Evolutionary conservation across 2,329 filamentous ascomycete genomes (phyloP).

Genomic region (Fusarium poae): DNA sequence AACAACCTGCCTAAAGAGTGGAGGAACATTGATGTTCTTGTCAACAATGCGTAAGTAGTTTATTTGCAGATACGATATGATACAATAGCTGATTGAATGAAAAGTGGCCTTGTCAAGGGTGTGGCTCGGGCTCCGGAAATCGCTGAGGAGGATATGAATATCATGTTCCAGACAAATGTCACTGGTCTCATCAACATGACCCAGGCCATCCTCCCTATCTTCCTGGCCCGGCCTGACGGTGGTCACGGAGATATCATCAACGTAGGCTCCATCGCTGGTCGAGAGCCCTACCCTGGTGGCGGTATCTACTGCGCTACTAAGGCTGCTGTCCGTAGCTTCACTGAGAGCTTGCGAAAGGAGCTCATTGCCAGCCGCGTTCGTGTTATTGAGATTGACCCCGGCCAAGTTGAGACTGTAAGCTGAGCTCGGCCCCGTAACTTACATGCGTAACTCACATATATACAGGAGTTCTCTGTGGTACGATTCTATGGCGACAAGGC

Average conservation of each 20-base stretch:
- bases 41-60: conserved; percentile 89
- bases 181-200: conserved; percentile 97
- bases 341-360: conserved; percentile 85
- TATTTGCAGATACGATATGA: neutral
- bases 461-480: conserved; percentile 85
- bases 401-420: conserved; percentile 87
- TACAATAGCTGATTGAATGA: conserved; percentile 18
- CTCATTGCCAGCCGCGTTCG: conserved; percentile 83
- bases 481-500: conserved; percentile 88
- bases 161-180: conserved; percentile 95
- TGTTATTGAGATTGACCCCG: conserved; percentile 90
- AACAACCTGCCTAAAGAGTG: conserved; percentile 82
- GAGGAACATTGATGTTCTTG: conserved; percentile 85
- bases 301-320: conserved; percentile 96
- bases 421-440: neutral
- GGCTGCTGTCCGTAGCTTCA: conserved; percentile 87
- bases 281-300: conserved; percentile 86
- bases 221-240: conserved; percentile 79
- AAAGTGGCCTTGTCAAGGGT: conserved; percentile 87
- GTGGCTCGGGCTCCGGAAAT: conserved; percentile 89
- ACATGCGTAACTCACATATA: conserved; percentile 9
- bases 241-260: conserved; percentile 96
- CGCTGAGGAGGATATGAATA: conserved; percentile 80
- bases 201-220: conserved; percentile 86
- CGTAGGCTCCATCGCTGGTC: conserved; percentile 87